These are phyloP conservation scores for Colletotrichum agaves DNA, from an alignment of 2,329 filamentous ascomycete species.

Conservation along the genomic window DNA sequence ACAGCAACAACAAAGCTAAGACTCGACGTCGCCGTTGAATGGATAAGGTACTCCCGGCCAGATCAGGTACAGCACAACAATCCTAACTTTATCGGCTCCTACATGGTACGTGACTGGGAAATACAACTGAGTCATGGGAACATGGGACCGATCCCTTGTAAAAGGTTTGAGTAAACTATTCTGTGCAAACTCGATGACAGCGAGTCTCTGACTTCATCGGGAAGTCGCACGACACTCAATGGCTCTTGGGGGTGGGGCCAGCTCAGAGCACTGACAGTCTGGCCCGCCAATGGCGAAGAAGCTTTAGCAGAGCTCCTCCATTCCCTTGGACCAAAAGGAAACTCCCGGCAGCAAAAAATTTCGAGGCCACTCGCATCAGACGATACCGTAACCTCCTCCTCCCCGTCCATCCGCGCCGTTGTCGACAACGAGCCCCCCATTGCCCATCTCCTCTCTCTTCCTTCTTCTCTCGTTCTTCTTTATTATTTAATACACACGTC, in stretches of 20 bases:
- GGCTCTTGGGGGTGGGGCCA: slow-evolving; percentile 14
- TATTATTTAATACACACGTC: slow-evolving; percentile 39
- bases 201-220: slow-evolving; percentile 5
- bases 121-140: no score
- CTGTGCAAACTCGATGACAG: not conserved
- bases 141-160: no score
- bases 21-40: no score
- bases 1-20: no score
- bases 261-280: slow-evolving; percentile 14
- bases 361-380: slow-evolving; percentile 27
- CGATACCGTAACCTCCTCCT: slow-evolving; percentile 28
- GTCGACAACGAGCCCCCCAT: slow-evolving; percentile 34
- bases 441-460: slow-evolving; percentile 33
- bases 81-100: no score
- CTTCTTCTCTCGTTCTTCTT: slow-evolving; percentile 39
- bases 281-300: slow-evolving; percentile 30
- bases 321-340: slow-evolving; percentile 30
- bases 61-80: no score
- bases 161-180: no score
- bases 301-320: slow-evolving; percentile 31
- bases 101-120: no score
- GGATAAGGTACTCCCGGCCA: no score
- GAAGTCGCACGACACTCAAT: slow-evolving; percentile 17
- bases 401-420: slow-evolving; percentile 28
- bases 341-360: slow-evolving; percentile 37